A percentile compares a stretch with the other conserved stretches of the same genome.
These are phyloP conservation scores for Candida dajiaensis DNA, from an alignment of 805 yeast species.

Conservation along the genomic window DNA sequence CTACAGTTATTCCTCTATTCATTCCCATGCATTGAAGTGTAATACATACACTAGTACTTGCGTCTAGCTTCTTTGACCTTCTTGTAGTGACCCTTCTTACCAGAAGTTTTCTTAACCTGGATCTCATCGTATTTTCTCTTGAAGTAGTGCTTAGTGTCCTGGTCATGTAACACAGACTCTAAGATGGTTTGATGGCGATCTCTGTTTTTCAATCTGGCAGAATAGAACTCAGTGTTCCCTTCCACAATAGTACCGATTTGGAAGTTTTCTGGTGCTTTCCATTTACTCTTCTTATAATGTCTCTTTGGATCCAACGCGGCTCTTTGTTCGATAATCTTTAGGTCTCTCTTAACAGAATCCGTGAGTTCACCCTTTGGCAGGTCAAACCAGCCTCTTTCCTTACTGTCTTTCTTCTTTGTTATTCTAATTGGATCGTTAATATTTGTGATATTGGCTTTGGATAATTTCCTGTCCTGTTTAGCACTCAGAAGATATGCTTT, in stretches of 20 bases:
- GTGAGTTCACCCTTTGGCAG: constrained; percentile 75
- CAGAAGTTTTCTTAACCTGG: constrained; percentile 55
- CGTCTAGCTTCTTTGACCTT: constrained; percentile 56
- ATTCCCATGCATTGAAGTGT: neutral
- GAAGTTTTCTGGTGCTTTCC: constrained; percentile 72
- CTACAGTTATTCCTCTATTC: neutral
- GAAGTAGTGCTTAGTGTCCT: constrained; percentile 66
- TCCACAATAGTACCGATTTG: constrained; percentile 87
- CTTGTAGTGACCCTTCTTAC: constrained; percentile 63
- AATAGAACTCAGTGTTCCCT: constrained; percentile 73
- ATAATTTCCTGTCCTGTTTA: constrained; percentile 5
- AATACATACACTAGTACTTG: constrained; percentile 25
- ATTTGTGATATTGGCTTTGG: constrained; percentile 21
- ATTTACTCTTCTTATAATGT: constrained; percentile 83
- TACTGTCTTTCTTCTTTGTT: constrained; percentile 13
- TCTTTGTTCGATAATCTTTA: constrained; percentile 75
- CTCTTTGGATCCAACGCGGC: constrained; percentile 92
- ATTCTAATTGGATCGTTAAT: constrained; percentile 43
- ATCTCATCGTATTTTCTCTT: constrained; percentile 80
- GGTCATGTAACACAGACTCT: constrained; percentile 76
- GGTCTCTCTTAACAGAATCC: constrained; percentile 65
- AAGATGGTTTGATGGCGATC: constrained; percentile 75
- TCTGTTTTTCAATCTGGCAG: constrained; percentile 57
- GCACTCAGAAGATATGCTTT: constrained; percentile 17
- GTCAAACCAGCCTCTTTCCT: constrained; percentile 64